Base-by-base conservation (phyloP, 2,329 filamentous ascomycete genomes). In the Penicillium digitatum region DNA sequence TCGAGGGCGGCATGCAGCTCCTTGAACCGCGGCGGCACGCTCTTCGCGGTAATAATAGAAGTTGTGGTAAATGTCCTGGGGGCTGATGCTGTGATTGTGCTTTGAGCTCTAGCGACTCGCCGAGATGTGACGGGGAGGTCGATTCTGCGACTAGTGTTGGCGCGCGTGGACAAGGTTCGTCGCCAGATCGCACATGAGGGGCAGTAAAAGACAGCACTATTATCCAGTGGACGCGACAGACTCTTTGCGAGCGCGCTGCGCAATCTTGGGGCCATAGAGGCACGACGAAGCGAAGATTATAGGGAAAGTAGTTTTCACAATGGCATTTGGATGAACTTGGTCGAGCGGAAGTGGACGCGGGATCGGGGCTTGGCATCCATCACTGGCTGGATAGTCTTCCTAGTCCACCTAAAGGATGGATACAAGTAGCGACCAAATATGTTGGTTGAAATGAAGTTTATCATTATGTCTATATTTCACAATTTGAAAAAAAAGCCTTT, bases 1-100 rank as follows among this genome's bases (percentile, higher is more conserved):
- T 75, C 75, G 38, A 87, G 66, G 29, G 79, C 76, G 57, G 79
- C 74, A 62, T 86, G 78, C 1, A 87, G 74, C 48, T 79, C 77
- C 60, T 77, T 72, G 59, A 81, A 78, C 22, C 69, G 70, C n/a
- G 75, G 63, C 0, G 82, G 82, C 2, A 85, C 78, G 26, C 78
- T 78, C 31, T 77, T 77, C 14, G 78, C 77, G 66, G 82, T 82
- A 59, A 84, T 78, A 10, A 80, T 76, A 7, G 81, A 79, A 5
- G 75, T 71, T 42, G 81, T 79, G n/a, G 78, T 75, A 51, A 80
- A 72, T 71, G 35, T 74, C 71, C 52, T 67, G 44, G 52, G n/a
- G 40, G 42, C 14, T 8, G 44, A 29, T 24, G 32, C 45, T 24
- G 55, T 26, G 40, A 53, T 45, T 49, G 61, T 45, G 6, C 43